Evolutionary conservation across 2,329 filamentous ascomycete species (phyloP), one percentile per base, ranked within the genome.

Genomic region (Fusarium sp.): DNA sequence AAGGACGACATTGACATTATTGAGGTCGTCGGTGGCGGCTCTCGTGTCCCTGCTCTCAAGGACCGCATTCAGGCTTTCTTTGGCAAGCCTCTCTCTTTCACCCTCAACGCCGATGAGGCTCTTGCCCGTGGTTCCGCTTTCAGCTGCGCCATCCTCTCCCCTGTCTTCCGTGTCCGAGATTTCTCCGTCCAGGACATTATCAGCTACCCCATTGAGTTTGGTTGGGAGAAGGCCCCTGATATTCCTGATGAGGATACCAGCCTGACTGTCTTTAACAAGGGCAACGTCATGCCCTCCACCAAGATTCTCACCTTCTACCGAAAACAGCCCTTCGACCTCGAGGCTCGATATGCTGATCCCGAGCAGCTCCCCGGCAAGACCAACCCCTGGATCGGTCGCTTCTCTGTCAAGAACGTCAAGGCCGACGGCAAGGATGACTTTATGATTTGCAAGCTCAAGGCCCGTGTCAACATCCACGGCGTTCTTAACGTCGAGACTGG

Each of bases 391-490:
- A 97, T 99, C 69, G 95, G 95, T 53, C 89, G 92, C 65, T 99
- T 99, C 82, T 97, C 93, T 37, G 93, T 99, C 76, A 99, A 99
- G 86, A 91, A 91, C 41, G 94, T 99, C 73, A 93, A 97, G 85
- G 90, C 92, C 36, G 92, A 96, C 73, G 86, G 88, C 67, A 93
- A 95, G 75, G 92, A 96, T 58, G 95, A 98, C 76, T 99, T 98
- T 78, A 98, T 99, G 94, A 96, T 98, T 73, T 99, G 95, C 89
- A 99, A 99, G 83, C 88, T 99, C 62, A 98, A 98, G 86, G 94
- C 95, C 43, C 89, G 95, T 64, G 86, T 99, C 53, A 99, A 99
- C 80, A 86, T 98, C 65, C 93, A 98, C 81, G 95, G 95, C 77
- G 87, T 99, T 57, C 83, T 99, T 67, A 98, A 98, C 75, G 90